Evolutionary conservation across 192 early-diverging fungal species (phyloP).

Genomic region (Coemansia sp.): DNA sequence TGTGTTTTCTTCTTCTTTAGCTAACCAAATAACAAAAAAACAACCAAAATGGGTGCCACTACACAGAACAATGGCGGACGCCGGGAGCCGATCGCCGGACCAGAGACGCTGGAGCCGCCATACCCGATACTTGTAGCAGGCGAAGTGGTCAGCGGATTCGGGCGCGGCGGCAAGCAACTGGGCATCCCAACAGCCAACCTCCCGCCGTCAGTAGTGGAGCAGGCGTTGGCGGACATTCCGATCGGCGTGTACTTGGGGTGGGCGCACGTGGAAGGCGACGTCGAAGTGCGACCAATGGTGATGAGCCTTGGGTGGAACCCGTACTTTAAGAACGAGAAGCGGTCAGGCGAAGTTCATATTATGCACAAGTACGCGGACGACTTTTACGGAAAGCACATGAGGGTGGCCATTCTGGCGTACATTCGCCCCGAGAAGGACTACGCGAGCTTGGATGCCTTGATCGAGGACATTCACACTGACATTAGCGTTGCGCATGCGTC

Average conservation of each 20-base stretch:
- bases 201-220: constrained; percentile 69
- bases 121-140: constrained; percentile 82
- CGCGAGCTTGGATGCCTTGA: constrained; percentile 80
- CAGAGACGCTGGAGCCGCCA: constrained; percentile 50
- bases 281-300: constrained; percentile 86
- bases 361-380: constrained; percentile 82
- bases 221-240: constrained; percentile 61
- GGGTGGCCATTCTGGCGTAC: constrained; percentile 83
- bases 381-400: constrained; percentile 86
- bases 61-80: background rate
- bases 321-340: constrained; percentile 95
- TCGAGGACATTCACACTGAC: constrained; percentile 90
- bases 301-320: constrained; percentile 99
- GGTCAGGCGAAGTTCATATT: constrained; percentile 96
- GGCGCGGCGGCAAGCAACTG: constrained; percentile 92
- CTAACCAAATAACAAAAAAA: too few species aligned
- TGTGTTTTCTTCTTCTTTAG: background rate
- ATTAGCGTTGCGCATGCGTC: constrained; percentile 54
- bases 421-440: constrained; percentile 92
- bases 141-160: constrained; percentile 85
- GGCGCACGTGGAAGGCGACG: constrained; percentile 66
- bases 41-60: too few species aligned
- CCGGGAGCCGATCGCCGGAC: constrained; percentile 59
- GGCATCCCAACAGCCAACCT: constrained; percentile 98
- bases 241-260: constrained; percentile 97